Evolutionary conservation across 139 green algal genomes (phyloP).

Genomic region (Asterochloris sp.): DNA sequence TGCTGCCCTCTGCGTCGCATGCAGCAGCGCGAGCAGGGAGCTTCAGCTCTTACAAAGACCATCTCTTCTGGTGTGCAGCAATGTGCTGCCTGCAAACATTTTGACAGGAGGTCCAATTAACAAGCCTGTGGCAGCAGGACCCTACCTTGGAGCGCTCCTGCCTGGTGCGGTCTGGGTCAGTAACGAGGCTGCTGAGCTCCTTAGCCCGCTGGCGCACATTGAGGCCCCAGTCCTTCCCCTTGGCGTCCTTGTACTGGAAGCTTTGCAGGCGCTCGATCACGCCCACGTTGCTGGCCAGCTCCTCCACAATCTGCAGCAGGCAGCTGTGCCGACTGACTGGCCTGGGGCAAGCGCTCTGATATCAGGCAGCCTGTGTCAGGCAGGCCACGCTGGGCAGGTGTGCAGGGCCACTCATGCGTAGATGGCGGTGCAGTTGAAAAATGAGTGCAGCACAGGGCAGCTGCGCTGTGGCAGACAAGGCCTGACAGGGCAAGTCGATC

Average conservation of each 20-base stretch:
- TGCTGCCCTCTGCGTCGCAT: no score
- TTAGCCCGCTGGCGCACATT: constrained; percentile 87
- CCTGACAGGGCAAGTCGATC: no score
- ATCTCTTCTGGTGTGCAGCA: background rate
- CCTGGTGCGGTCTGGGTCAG: constrained; percentile 48
- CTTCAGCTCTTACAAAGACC: no score
- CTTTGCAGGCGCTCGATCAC: constrained; percentile 68
- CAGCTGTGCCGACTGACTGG: background rate
- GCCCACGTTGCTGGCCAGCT: constrained; percentile 50
- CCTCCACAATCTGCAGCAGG: constrained; percentile 53
- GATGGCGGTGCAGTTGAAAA: no score
- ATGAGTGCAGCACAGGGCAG: no score
- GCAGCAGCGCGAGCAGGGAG: no score
- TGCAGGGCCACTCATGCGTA: background rate
- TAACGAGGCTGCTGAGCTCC: constrained; percentile 65
- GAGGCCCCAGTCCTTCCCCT: constrained; percentile 72
- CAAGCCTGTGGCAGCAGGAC: background rate
- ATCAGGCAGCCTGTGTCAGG: background rate
- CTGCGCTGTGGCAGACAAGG: no score
- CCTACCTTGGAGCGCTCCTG: constrained; percentile 72
- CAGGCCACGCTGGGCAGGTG: background rate
- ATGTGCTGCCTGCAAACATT: background rate
- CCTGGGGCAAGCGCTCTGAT: background rate
- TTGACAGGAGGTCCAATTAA: background rate
- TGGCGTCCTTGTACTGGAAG: constrained; percentile 84